Evolutionary conservation across 2,329 filamentous ascomycete species (phyloP).

Genomic region (Emergomyces africanus): DNA sequence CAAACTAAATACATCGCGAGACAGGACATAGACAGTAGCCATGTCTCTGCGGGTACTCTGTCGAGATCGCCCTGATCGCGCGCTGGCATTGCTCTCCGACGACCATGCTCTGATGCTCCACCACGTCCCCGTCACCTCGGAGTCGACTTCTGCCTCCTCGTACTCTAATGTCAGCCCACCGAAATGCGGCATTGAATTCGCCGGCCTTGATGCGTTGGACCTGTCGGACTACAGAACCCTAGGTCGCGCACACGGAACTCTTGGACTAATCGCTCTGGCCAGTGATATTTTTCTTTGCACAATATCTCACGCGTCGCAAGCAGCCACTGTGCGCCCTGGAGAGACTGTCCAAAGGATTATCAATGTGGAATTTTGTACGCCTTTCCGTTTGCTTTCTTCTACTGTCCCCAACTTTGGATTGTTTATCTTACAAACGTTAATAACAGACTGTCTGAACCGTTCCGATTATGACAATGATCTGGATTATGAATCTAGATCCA

Average conservation of each 20-base stretch:
- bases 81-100: conserved; percentile 71
- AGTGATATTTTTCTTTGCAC: conserved; percentile 84
- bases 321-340: conserved; percentile 70
- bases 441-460: conserved; percentile 68
- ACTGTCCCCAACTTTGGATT: background rate
- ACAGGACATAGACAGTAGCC: background rate
- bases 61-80: conserved; percentile 74
- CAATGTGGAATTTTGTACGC: conserved; percentile 63
- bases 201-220: conserved; percentile 49
- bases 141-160: conserved; percentile 36
- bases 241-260: conserved; percentile 68
- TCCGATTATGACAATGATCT: conserved; percentile 70
- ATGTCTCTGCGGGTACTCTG: conserved; percentile 67
- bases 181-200: conserved; percentile 83
- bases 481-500: conserved; percentile 33
- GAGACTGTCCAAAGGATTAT: conserved; percentile 83
- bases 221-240: conserved; percentile 66
- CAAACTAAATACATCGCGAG: background rate
- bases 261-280: conserved; percentile 74
- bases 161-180: conserved; percentile 27
- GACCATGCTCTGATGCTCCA: conserved; percentile 75
- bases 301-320: conserved; percentile 64
- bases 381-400: conserved; percentile 3
- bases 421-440: conserved; percentile 5
- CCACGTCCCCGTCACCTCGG: conserved; percentile 55